A percentile compares a stretch with the other conserved stretches of the same genome.
Evolutionary conservation across 345 rosid genomes (phyloP).

Genomic region (Citrus maxima): DNA sequence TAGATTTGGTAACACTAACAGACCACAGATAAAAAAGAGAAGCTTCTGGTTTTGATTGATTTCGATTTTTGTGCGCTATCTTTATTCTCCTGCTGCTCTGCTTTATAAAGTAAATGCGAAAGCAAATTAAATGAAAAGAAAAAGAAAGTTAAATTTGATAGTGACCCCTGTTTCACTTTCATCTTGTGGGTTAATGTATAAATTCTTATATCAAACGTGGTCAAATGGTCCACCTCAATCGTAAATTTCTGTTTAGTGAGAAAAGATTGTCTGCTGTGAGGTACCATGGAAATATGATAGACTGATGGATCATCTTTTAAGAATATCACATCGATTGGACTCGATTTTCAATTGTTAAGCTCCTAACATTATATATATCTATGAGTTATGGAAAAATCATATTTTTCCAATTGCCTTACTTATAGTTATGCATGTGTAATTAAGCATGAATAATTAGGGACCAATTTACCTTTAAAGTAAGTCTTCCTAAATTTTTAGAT

Average conservation of each 20-base stretch:
- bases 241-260: constrained; percentile 3
- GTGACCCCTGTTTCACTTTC: background rate
- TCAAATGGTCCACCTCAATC: background rate
- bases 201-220: background rate
- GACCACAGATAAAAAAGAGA: constrained; percentile 10
- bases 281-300: background rate
- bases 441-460: no score
- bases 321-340: no score
- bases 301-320: background rate
- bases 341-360: no score
- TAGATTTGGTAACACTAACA: background rate
- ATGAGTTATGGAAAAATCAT: no score
- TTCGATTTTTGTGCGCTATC: background rate
- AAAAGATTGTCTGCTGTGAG: background rate
- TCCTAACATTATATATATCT: no score
- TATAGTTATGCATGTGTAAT: no score
- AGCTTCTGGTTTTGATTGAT: constrained; percentile 14
- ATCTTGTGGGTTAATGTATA: background rate
- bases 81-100: background rate
- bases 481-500: no score
- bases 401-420: no score
- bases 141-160: background rate
- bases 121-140: no score
- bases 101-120: background rate
- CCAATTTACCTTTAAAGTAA: no score